A percentile compares a stretch with the other conserved stretches of the same genome.
These are phyloP conservation scores for Talaromyces nanjingensis DNA, from an alignment of 495 filamentous ascomycete species.

Conservation along the genomic window DNA sequence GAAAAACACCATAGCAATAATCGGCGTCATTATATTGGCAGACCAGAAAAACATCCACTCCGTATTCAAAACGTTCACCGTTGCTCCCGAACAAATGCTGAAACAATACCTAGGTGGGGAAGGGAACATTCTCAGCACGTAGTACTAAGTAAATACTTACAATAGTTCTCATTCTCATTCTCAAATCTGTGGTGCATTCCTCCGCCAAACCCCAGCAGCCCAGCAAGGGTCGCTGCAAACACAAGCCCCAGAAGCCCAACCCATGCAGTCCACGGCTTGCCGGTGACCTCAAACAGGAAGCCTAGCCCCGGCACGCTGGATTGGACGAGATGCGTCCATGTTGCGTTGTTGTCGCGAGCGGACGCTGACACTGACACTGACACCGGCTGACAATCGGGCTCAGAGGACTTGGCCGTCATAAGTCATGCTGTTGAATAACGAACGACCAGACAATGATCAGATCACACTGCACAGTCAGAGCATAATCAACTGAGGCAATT, in stretches of 20 bases:
- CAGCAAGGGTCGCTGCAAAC: neutral
- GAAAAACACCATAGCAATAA: no score
- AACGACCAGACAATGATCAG: neutral
- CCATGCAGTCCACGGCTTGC: constrained; percentile 10
- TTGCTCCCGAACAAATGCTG: neutral
- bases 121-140: no score
- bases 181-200: neutral
- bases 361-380: neutral
- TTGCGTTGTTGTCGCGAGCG: neutral
- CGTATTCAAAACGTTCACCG: neutral
- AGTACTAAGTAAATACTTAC: neutral
- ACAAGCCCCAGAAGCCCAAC: constrained; percentile 2
- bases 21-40: neutral
- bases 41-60: neutral
- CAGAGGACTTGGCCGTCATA: neutral
- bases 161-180: neutral
- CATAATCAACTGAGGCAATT: neutral
- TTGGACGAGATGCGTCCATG: neutral
- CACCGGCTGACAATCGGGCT: neutral
- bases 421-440: neutral
- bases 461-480: neutral
- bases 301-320: neutral
- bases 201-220: neutral
- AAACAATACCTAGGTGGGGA: neutral
- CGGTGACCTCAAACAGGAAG: constrained; percentile 8